Evolutionary conservation across 202 grass and related monocot genomes (phyloP), one percentile per base, ranked within the genome.

Genomic region (Brachypodium distachyon): DNA sequence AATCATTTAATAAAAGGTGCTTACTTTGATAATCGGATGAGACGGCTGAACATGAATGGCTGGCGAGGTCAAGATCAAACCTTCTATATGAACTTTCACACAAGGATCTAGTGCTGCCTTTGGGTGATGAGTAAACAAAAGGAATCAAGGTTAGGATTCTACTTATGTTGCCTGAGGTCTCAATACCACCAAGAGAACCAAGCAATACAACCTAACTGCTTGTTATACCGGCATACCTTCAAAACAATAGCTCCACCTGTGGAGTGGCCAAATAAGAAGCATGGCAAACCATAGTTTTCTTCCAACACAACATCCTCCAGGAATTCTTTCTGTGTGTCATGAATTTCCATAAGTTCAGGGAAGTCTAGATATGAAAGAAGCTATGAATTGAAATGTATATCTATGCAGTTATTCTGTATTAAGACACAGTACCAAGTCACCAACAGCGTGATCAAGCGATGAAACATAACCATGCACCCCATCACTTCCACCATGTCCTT

Each of bases 401-500:
- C 10, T 68, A 18, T 41, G 10, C 29, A 76, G 46, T 32, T 75
- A 46, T 62, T 76, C 3, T 41, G 22, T 47, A 71, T 56, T 33
- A 76, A 72, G 55, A 70, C 61, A 70, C 9, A 65, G 27, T 95
- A 99, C 91, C 89, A 99, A 86, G 57, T 95, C 96, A 53, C 72
- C 77, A 54, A 99, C 80, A 61, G 87, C 91, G 77, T 99, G 84
- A 90, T 99, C 92, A 87, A 99, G 87, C 1, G 96, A 99, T 13
- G 93, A 90, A 78, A 99, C 96, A 90, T 99, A 99, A 58, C 96
- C 91, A 90, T 99, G 96, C 61, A 88, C 85, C 3, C 85, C 87
- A 83, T 99, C 96, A 82, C 96, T 99, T 80, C 96, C 96, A 40
- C 96, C 96, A 74, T 99, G 96, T 61, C 96, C 96, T 98, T 66